These are phyloP conservation scores for Chalaropsis ovoidea DNA, from an alignment of 2,329 filamentous ascomycete species.

Conservation along the genomic window DNA sequence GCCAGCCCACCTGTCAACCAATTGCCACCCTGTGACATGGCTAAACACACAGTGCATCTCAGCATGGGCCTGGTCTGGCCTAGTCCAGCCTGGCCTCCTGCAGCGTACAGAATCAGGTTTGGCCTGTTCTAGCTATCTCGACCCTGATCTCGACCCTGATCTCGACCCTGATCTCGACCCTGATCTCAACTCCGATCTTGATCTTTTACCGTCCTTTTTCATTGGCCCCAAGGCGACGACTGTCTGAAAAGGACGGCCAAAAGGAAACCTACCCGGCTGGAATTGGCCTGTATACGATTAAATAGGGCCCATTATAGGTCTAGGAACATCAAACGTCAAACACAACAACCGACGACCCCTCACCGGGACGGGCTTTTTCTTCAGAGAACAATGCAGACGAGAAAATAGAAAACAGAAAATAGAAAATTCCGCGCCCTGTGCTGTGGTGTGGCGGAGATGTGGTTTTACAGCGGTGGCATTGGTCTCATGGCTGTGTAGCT, in stretches of 20 bases:
- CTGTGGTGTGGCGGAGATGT: no score
- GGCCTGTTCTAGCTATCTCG: not conserved
- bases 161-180: not conserved
- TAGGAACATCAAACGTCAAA: not conserved
- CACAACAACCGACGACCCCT: not conserved
- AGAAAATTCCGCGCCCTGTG: not conserved
- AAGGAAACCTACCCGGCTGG: not conserved
- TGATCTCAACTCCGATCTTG: no score
- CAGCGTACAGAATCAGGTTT: not conserved
- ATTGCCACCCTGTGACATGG: not conserved
- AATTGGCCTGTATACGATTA: not conserved
- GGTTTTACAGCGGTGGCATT: not conserved
- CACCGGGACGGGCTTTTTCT: not conserved
- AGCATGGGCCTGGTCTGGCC: not conserved
- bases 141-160: not conserved
- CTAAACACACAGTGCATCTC: not conserved
- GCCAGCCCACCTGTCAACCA: not conserved
- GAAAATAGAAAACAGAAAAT: not conserved
- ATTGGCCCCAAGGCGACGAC: not conserved
- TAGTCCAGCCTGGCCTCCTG: not conserved
- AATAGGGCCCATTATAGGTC: not conserved
- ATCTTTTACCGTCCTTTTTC: not conserved
- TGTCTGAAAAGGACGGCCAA: not conserved
- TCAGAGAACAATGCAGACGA: not conserved
- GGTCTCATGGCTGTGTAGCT: not conserved